Conservation (phyloP, 345 rosid genomes). For the Trapa bicornis region DNA sequence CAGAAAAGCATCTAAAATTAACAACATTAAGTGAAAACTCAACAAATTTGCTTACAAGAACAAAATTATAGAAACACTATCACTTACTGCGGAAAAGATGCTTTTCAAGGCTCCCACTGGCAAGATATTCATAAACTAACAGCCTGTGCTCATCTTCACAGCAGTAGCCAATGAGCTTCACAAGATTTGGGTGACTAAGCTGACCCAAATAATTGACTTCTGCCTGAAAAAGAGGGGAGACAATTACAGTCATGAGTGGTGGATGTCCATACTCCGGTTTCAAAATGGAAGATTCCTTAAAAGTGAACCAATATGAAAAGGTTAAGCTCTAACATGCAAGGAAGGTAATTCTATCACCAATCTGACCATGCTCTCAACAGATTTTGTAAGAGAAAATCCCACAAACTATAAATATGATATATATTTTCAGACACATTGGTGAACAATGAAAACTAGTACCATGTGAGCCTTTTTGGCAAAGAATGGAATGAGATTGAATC, state of each 20-base stretch:
- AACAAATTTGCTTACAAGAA: background rate
- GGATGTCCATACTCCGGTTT: background rate
- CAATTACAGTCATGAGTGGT: background rate
- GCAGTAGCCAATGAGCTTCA: slow-evolving; percentile 97
- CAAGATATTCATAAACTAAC: slow-evolving; percentile 87
- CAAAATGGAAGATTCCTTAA: background rate
- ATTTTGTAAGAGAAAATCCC: background rate
- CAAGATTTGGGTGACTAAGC: slow-evolving; percentile 84
- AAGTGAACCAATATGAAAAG: background rate
- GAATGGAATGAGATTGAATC: no score
- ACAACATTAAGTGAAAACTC: background rate
- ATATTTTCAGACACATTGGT: background rate
- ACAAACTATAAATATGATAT: background rate
- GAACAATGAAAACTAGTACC: background rate
- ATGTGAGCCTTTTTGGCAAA: no score
- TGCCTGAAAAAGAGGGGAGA: slow-evolving; percentile 39
- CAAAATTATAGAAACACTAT: background rate
- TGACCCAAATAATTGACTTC: slow-evolving; percentile 95
- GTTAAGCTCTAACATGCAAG: background rate
- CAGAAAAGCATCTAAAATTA: no score
- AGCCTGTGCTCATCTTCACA: slow-evolving; percentile 94
- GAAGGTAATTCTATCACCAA: background rate
- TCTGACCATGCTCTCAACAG: background rate
- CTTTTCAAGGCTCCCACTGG: slow-evolving; percentile 82
- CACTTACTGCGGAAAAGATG: slow-evolving; percentile 94